Percentiles rank a stretch among this genome's conserved stretches.
Conservation (phyloP, 768 basidiomycete species). For the Kondoa malvinella region DNA sequence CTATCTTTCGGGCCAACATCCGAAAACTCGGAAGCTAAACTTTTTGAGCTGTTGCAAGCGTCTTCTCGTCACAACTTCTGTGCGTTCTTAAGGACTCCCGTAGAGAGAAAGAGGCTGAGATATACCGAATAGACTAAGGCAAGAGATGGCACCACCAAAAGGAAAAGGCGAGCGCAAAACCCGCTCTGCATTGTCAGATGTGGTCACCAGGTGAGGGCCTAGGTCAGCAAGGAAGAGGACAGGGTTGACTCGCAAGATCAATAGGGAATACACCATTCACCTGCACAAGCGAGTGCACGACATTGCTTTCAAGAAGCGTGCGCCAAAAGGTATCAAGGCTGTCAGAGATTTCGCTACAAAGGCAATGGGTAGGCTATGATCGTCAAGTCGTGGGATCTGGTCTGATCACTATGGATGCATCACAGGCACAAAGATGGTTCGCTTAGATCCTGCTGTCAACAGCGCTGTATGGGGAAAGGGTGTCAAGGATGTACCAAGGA, state of each 20-base stretch:
- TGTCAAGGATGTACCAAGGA: slow-evolving; percentile 80
- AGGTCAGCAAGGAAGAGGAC: neutral
- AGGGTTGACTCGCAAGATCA: neutral
- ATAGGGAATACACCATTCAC: slow-evolving; percentile 63
- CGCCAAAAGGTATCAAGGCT: slow-evolving; percentile 90
- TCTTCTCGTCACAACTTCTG: too few species aligned
- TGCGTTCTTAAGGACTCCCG: too few species aligned
- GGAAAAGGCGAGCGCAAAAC: slow-evolving; percentile 42
- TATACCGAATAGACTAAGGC: too few species aligned
- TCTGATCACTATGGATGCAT: too few species aligned
- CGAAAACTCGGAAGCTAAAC: too few species aligned
- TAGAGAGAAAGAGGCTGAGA: too few species aligned
- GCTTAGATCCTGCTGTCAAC: slow-evolving; percentile 90
- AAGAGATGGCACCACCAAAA: neutral
- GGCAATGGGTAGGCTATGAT: too few species aligned
- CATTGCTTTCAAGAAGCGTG: slow-evolving; percentile 90
- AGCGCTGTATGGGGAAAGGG: slow-evolving; percentile 78
- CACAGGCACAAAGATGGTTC: slow-evolving; percentile 81
- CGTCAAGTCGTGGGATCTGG: too few species aligned
- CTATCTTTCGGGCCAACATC: too few species aligned
- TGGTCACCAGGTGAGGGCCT: slow-evolving; percentile 51
- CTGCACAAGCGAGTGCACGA: slow-evolving; percentile 52
- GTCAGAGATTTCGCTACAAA: slow-evolving; percentile 79
- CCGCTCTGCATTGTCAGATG: slow-evolving; percentile 92
- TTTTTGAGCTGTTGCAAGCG: too few species aligned